Conservation (phyloP, 2,329 filamentous ascomycete genomes). For the Metarhizium guizhouense region DNA sequence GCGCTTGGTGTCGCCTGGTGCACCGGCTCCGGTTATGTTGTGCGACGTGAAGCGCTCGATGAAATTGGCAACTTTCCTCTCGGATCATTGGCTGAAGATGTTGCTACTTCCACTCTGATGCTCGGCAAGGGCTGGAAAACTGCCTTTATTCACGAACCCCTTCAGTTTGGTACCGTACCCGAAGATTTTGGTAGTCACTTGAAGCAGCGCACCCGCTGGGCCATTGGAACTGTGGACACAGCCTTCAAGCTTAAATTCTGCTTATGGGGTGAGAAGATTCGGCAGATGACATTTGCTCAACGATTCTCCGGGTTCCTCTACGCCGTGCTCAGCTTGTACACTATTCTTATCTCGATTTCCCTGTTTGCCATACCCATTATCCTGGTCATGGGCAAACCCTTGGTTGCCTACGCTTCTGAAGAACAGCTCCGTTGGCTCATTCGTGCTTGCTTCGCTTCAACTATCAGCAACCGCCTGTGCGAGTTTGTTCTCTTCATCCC, state of each 20-base stretch:
- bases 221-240: conserved; percentile 47
- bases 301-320: conserved; percentile 52
- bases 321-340: conserved; percentile 45
- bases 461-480: conserved; percentile 42
- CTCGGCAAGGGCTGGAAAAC: conserved; percentile 54
- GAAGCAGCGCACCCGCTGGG: conserved; percentile 49
- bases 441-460: conserved; percentile 42
- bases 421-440: conserved; percentile 51
- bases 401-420: conserved; percentile 45
- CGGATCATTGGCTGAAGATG: conserved; percentile 51
- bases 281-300: conserved; percentile 45
- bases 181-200: conserved; percentile 46
- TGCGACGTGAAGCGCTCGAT: conserved; percentile 49
- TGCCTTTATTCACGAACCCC: conserved; percentile 47
- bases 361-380: conserved; percentile 52
- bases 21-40: conserved; percentile 54
- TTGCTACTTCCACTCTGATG: conserved; percentile 48
- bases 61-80: conserved; percentile 54
- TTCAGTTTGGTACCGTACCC: conserved; percentile 52
- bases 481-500: conserved; percentile 51
- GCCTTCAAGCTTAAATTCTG: conserved; percentile 53
- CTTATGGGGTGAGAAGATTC: conserved; percentile 42
- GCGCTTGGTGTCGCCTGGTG: conserved; percentile 51
- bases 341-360: conserved; percentile 43
- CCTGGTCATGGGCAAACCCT: conserved; percentile 43